Evolutionary conservation across 208 protist species (phyloP).

Genomic region (Leishmania tropica): DNA sequence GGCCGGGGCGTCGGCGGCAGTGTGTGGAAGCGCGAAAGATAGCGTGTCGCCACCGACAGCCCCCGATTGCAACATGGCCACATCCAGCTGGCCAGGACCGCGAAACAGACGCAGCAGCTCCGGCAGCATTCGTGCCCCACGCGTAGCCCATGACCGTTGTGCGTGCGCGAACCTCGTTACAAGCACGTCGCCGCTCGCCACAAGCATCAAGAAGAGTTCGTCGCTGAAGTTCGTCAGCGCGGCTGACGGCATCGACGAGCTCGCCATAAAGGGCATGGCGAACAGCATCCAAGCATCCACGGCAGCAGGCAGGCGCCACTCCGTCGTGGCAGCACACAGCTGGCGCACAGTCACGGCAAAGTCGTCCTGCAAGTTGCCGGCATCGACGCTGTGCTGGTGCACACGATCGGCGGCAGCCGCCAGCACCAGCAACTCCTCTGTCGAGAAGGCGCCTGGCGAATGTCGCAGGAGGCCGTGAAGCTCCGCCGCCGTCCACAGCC

Average conservation of each 20-base stretch:
- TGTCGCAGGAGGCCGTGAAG: slow-evolving; percentile 8
- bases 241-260: background rate
- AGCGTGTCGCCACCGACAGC: background rate
- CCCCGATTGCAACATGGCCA: background rate
- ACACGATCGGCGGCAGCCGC: slow-evolving; percentile 18
- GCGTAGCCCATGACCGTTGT: slow-evolving; percentile 10
- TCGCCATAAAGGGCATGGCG: slow-evolving; percentile 3
- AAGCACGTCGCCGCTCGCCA: slow-evolving; percentile 22
- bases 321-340: slow-evolving; percentile 1
- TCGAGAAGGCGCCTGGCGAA: slow-evolving; percentile 20
- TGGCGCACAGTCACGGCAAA: slow-evolving; percentile 6
- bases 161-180: slow-evolving; percentile 16
- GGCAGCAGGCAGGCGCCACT: slow-evolving; percentile 24
- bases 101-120: slow-evolving; percentile 29
- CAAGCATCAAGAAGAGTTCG: slow-evolving; percentile 11
- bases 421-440: slow-evolving; percentile 34
- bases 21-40: background rate
- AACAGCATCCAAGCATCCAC: slow-evolving; percentile 35
- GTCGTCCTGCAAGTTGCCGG: background rate
- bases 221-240: background rate
- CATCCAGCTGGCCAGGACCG: slow-evolving; percentile 1
- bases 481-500: slow-evolving; percentile 14
- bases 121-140: slow-evolving; percentile 6
- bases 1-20: background rate
- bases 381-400: background rate